phyloP scores from a whole-genome alignment of 1,139 yeast genomes.

The Candida sanyaensis region DNA sequence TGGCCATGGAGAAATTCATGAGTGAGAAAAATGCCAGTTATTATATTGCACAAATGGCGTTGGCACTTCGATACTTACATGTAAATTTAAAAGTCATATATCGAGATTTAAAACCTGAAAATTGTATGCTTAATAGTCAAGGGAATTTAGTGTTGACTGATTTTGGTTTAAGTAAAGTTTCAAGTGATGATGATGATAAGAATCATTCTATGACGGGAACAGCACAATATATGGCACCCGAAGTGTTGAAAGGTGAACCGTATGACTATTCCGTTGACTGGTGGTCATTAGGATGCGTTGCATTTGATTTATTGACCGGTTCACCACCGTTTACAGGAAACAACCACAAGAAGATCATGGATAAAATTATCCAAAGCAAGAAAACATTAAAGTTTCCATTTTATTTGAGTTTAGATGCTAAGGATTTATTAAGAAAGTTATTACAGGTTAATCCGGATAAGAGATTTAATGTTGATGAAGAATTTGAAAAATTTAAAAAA shows the following conservation, averaged over 20 bases:
- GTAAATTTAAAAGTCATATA: slow-evolving; percentile 75
- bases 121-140: slow-evolving; percentile 74
- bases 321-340: slow-evolving; percentile 94
- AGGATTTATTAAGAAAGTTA: slow-evolving; percentile 72
- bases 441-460: slow-evolving; percentile 75
- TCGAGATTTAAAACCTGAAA: slow-evolving; percentile 92
- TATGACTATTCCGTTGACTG: slow-evolving; percentile 90
- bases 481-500: slow-evolving; percentile 52
- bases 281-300: slow-evolving; percentile 96
- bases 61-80: slow-evolving; percentile 82
- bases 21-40: slow-evolving; percentile 79
- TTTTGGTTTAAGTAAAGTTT: slow-evolving; percentile 84
- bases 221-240: slow-evolving; percentile 97
- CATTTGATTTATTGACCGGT: slow-evolving; percentile 86
- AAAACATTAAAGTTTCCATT: slow-evolving; percentile 77
- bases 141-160: slow-evolving; percentile 90
- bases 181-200: slow-evolving; percentile 37
- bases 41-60: slow-evolving; percentile 83
- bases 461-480: slow-evolving; percentile 64
- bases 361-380: slow-evolving; percentile 66
- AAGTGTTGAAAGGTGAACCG: slow-evolving; percentile 79
- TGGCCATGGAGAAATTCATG: slow-evolving; percentile 50
- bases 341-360: slow-evolving; percentile 77
- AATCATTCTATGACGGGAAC: slow-evolving; percentile 87
- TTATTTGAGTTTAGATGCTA: slow-evolving; percentile 81